Evolutionary conservation across 1,284 basidiomycete genomes (phyloP).

Genomic region (Apiotrichum domesticum): DNA sequence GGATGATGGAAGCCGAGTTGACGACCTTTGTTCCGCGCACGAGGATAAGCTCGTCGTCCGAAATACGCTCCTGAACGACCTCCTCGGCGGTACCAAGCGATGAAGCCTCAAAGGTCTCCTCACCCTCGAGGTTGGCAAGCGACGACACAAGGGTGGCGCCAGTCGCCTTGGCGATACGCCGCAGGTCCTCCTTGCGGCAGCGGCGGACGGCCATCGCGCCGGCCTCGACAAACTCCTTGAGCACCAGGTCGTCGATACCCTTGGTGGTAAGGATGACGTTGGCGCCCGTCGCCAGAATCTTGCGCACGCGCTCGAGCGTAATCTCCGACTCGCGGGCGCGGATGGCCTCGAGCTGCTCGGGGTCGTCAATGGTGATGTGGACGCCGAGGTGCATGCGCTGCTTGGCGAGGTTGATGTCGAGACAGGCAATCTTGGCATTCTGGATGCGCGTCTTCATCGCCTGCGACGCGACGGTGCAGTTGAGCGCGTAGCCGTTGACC

Average conservation of each 20-base stretch:
- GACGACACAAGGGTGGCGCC: slow-evolving; percentile 90
- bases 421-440: slow-evolving; percentile 93
- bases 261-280: slow-evolving; percentile 98
- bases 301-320: slow-evolving; percentile 89
- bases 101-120: slow-evolving; percentile 92
- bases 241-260: slow-evolving; percentile 95
- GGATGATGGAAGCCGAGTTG: slow-evolving; percentile 83
- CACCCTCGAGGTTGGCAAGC: slow-evolving; percentile 93
- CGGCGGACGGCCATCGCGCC: slow-evolving; percentile 98
- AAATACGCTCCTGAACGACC: slow-evolving; percentile 92
- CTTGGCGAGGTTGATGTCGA: slow-evolving; percentile 98
- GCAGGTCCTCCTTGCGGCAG: slow-evolving; percentile 95
- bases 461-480: slow-evolving; percentile 98
- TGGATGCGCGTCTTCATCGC: slow-evolving; percentile 96
- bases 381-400: slow-evolving; percentile 96
- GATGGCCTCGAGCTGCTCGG: slow-evolving; percentile 93
- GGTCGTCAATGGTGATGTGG: slow-evolving; percentile 96
- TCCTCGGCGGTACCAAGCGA: slow-evolving; percentile 89
- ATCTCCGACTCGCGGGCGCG: slow-evolving; percentile 93
- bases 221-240: slow-evolving; percentile 99
- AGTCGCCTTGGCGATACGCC: slow-evolving; percentile 94
- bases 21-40: slow-evolving; percentile 97
- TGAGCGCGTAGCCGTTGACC: slow-evolving; percentile 95
- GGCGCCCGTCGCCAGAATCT: slow-evolving; percentile 91
- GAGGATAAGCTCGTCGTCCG: slow-evolving; percentile 97